A percentile compares a stretch with the other conserved stretches of the same genome.
Evolutionary conservation across 345 rosid species (phyloP).

Genomic region (Salix dunnii): DNA sequence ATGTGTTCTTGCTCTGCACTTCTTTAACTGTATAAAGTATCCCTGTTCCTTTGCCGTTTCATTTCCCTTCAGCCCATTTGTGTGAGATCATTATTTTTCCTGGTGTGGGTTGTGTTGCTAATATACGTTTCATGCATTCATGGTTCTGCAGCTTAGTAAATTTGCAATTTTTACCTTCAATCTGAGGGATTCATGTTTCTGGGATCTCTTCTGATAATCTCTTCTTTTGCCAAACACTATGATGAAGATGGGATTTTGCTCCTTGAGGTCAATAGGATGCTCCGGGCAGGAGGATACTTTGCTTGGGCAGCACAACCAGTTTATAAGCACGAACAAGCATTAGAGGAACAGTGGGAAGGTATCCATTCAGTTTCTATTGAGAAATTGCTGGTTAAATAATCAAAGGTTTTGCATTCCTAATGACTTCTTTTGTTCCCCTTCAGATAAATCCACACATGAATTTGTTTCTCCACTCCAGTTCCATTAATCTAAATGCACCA

Average conservation of each 20-base stretch:
- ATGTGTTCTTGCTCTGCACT: neutral
- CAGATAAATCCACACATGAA: neutral
- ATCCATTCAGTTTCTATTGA: conserved; percentile 16
- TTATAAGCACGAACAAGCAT: conserved; percentile 76
- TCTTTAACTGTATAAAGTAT: neutral
- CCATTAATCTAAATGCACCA: neutral
- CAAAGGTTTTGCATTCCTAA: conserved; percentile 4
- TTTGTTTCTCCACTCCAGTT: neutral
- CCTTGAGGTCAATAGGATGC: conserved; percentile 93
- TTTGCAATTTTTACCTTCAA: neutral
- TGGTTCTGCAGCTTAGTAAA: neutral
- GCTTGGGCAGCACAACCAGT: conserved; percentile 99
- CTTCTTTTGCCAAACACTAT: conserved; percentile 6
- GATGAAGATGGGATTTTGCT: conserved; percentile 87
- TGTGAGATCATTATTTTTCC: neutral
- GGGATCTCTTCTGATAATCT: conserved; percentile 22
- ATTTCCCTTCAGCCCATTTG: neutral
- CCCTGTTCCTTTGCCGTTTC: neutral
- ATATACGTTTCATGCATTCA: neutral
- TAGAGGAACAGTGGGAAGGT: conserved; percentile 98
- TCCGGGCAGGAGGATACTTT: conserved; percentile 92
- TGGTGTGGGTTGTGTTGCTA: neutral
- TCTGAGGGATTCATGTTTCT: neutral
- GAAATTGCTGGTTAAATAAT: conserved; percentile 1
- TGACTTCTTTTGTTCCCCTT: neutral